Percentiles rank a stretch among this genome's conserved stretches.
phyloP scores from a whole-genome alignment of 768 basidiomycete species.

The Coprinopsis strossmayeri region DNA sequence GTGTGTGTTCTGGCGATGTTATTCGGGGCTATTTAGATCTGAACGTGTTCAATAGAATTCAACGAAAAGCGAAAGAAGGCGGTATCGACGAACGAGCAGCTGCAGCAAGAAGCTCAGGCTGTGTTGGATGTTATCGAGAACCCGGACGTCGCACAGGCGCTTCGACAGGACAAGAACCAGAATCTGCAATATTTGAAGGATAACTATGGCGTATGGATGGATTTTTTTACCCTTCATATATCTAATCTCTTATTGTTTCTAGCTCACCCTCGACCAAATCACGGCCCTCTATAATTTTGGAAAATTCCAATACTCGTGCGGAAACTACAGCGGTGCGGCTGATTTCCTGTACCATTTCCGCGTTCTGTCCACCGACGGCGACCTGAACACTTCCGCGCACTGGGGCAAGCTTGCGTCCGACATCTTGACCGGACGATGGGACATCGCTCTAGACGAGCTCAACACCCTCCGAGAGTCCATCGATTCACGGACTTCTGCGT shows the following conservation, averaged over 20 bases:
- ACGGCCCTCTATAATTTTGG: conserved; percentile 96
- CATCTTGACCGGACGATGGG: conserved; percentile 93
- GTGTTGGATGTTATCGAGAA: conserved; percentile 96
- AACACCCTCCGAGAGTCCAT: conserved; percentile 91
- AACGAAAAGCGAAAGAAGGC: conserved; percentile 75
- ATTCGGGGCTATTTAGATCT: neutral
- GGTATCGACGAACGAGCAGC: conserved; percentile 73
- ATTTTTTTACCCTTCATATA: conserved; percentile 1
- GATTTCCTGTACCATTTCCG: conserved; percentile 99
- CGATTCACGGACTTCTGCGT: conserved; percentile 65
- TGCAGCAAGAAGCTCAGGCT: conserved; percentile 87
- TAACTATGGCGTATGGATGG: conserved; percentile 68
- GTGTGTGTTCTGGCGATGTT: neutral
- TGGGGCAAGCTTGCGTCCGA: conserved; percentile 99
- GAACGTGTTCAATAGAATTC: conserved; percentile 53
- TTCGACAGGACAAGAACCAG: conserved; percentile 96
- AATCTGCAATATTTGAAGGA: conserved; percentile 93
- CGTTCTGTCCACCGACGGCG: conserved; percentile 87
- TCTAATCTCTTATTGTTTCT: conserved; percentile 10
- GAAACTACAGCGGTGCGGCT: conserved; percentile 93
- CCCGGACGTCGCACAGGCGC: conserved; percentile 88
- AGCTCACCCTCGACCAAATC: conserved; percentile 96
- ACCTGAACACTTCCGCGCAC: conserved; percentile 92
- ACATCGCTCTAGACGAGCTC: conserved; percentile 90
- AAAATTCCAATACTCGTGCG: conserved; percentile 98